Conservation (phyloP, 495 filamentous ascomycete species). For the Zalerion maritima region DNA sequence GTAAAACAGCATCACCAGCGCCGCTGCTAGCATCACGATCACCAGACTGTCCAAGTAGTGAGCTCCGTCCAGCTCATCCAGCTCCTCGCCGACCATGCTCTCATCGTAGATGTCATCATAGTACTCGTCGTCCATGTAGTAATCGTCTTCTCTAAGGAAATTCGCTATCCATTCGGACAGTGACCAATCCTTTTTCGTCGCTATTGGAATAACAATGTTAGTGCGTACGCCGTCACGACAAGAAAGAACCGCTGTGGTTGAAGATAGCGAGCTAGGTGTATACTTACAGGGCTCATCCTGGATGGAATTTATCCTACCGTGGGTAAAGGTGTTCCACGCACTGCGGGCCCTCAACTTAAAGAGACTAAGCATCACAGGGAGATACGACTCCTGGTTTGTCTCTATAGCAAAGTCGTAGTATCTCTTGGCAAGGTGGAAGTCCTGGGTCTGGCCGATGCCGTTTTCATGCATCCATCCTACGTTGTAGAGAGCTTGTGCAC, state of each 20-base stretch:
- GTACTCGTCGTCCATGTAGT: conserved; percentile 42
- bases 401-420: conserved; percentile 87
- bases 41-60: conserved; percentile 73
- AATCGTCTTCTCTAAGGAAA: conserved; percentile 64
- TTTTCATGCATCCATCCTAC: conserved; percentile 99
- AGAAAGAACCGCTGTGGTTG: not conserved
- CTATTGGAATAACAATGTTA: conserved; percentile 19
- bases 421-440: conserved; percentile 93
- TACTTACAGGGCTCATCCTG: conserved; percentile 73
- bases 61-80: conserved; percentile 51
- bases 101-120: conserved; percentile 45
- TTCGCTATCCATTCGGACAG: conserved; percentile 70
- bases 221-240: not conserved
- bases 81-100: conserved; percentile 32
- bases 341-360: conserved; percentile 73
- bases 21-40: conserved; percentile 62
- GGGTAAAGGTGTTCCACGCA: conserved; percentile 85
- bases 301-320: conserved; percentile 80
- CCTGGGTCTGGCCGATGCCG: conserved; percentile 80
- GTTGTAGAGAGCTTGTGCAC: conserved; percentile 92
- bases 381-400: conserved; percentile 82
- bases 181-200: conserved; percentile 54
- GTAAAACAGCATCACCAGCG: conserved; percentile 63
- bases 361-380: conserved; percentile 82
- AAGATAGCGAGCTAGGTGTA: no score